These are phyloP conservation scores for Candida pseudofarinosa DNA, from an alignment of 805 yeast species.

Conservation along the genomic window DNA sequence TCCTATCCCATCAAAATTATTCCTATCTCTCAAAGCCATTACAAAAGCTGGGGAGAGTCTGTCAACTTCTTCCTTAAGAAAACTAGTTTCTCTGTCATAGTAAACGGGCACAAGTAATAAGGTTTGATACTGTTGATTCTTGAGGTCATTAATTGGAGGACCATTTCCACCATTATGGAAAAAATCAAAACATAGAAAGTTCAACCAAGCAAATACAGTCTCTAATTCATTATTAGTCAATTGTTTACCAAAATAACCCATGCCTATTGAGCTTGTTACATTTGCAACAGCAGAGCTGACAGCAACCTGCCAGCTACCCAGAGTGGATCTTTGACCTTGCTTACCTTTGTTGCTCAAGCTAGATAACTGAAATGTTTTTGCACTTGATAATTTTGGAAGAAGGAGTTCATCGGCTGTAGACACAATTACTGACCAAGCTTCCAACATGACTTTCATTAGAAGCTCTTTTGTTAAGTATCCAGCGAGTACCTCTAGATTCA, in stretches of 20 bases:
- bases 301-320: constrained; percentile 40
- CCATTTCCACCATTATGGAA: constrained; percentile 82
- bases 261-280: constrained; percentile 38
- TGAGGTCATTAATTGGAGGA: constrained; percentile 62
- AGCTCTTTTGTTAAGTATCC: constrained; percentile 52
- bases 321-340: constrained; percentile 6
- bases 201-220: constrained; percentile 67
- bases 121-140: constrained; percentile 60
- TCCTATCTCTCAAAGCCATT: constrained; percentile 45
- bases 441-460: constrained; percentile 62
- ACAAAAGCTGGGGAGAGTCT: constrained; percentile 52
- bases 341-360: constrained; percentile 17
- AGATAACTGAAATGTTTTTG: constrained; percentile 27
- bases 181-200: constrained; percentile 61
- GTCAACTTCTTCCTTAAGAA: constrained; percentile 56
- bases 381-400: constrained; percentile 64
- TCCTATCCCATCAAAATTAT: constrained; percentile 32
- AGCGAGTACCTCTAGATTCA: constrained; percentile 63
- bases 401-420: constrained; percentile 65
- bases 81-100: constrained; percentile 49
- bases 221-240: constrained; percentile 60
- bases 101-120: constrained; percentile 59
- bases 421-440: constrained; percentile 76
- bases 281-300: constrained; percentile 48
- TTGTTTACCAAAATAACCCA: constrained; percentile 51